Evolutionary conservation across 2,329 filamentous ascomycete genomes (phyloP).

Genomic region (Westerdykella aurantiaca): DNA sequence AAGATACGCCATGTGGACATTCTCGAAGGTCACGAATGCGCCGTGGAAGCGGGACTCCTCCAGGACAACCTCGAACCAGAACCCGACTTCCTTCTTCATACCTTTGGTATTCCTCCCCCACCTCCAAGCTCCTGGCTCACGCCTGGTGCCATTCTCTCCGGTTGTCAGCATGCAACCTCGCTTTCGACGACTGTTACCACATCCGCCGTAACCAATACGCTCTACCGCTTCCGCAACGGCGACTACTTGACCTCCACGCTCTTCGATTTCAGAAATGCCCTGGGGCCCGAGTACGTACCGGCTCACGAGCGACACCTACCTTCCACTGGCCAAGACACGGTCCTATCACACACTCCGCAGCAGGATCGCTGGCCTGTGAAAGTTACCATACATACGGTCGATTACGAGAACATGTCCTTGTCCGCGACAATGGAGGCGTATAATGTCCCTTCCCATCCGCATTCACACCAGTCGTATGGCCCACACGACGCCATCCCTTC

Average conservation of each 20-base stretch:
- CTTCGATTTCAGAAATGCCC: slow-evolving; percentile 35
- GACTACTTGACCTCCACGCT: slow-evolving; percentile 17
- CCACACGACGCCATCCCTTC: not conserved
- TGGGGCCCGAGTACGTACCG: slow-evolving; percentile 29
- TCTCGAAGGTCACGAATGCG: slow-evolving; percentile 50
- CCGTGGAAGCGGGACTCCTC: slow-evolving; percentile 50
- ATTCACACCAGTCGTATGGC: slow-evolving; percentile 14
- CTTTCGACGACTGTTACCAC: slow-evolving; percentile 21
- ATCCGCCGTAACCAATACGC: slow-evolving; percentile 6
- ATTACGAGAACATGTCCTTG: slow-evolving; percentile 56
- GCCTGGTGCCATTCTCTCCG: slow-evolving; percentile 55
- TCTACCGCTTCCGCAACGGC: slow-evolving; percentile 23
- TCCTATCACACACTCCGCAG: slow-evolving; percentile 22
- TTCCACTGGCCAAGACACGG: slow-evolving; percentile 11
- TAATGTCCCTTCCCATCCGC: slow-evolving; percentile 53
- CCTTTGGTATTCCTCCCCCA: slow-evolving; percentile 47
- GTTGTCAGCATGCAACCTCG: slow-evolving; percentile 54
- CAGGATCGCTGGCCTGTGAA: slow-evolving; percentile 63
- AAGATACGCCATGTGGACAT: slow-evolving; percentile 50
- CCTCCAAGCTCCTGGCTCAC: slow-evolving; percentile 56
- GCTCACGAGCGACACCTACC: slow-evolving; percentile 18
- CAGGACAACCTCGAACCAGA: slow-evolving; percentile 50
- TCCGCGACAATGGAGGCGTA: slow-evolving; percentile 66
- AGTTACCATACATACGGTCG: slow-evolving; percentile 58
- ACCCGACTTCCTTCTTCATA: slow-evolving; percentile 56